Conservation (phyloP, 1,284 basidiomycete species). For the Moniliella sp. region DNA sequence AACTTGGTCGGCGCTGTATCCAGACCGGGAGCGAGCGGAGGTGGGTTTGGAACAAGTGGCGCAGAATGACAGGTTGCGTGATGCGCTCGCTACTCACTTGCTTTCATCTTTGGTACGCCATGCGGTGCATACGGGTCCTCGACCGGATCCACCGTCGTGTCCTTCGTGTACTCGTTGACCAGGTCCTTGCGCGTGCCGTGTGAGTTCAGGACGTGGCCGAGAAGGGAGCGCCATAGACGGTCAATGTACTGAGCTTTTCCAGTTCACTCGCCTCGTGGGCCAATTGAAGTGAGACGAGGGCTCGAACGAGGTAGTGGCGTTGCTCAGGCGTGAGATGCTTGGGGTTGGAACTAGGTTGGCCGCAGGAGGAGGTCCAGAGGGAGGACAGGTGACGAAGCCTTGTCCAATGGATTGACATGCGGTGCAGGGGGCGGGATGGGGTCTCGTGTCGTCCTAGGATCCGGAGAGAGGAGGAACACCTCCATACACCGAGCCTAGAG, state of each 20-base stretch:
- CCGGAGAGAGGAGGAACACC: no score
- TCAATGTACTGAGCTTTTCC: conserved; percentile 2
- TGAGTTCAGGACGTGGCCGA: background rate
- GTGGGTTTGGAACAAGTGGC: conserved; percentile 5
- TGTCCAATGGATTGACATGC: no score
- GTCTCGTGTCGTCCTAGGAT: no score
- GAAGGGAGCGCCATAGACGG: conserved; percentile 2
- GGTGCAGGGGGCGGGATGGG: no score
- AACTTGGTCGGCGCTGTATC: conserved; percentile 4
- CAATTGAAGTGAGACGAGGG: conserved; percentile 4
- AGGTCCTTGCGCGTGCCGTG: conserved; percentile 1
- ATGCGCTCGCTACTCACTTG: conserved; percentile 2
- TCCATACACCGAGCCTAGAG: no score
- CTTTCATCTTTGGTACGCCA: background rate
- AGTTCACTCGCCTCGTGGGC: conserved; percentile 3
- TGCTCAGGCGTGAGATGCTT: conserved; percentile 2
- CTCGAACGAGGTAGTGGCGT: conserved; percentile 5
- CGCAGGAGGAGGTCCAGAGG: no score
- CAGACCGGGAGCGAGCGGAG: conserved; percentile 4
- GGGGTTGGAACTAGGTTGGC: no score
- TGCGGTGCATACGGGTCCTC: conserved; percentile 1
- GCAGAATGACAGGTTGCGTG: conserved; percentile 3
- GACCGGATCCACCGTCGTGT: conserved; percentile 1
- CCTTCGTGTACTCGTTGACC: conserved; percentile 1
- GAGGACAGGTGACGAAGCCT: no score